These are phyloP conservation scores for Jasminum sambac DNA, from an alignment of 257 asterid genomes.

Conservation along the genomic window DNA sequence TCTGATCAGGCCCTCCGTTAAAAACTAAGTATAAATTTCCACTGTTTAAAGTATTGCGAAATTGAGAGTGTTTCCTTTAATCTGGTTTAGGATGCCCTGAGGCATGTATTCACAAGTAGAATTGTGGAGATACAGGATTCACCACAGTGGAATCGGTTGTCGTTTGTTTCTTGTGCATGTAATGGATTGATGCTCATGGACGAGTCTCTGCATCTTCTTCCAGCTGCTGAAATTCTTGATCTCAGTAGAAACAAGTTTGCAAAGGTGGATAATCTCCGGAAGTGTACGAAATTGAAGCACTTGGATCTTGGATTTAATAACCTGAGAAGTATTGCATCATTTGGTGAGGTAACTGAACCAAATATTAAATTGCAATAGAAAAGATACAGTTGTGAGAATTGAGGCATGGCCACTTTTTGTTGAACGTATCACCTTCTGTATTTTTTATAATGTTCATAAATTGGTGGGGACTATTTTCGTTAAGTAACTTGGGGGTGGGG, in stretches of 20 bases:
- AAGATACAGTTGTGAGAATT: slow-evolving; percentile 1
- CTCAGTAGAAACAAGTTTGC: slow-evolving; percentile 89
- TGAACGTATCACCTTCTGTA: slow-evolving; percentile 8
- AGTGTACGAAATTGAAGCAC: slow-evolving; percentile 77
- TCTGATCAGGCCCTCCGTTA: neutral
- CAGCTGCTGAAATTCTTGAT: slow-evolving; percentile 87
- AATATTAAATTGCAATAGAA: slow-evolving; percentile 15
- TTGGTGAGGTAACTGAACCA: slow-evolving; percentile 63
- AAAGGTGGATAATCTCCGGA: slow-evolving; percentile 84
- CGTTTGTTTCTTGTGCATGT: slow-evolving; percentile 84
- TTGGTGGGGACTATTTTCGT: neutral
- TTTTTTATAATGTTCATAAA: slow-evolving; percentile 13
- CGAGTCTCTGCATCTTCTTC: slow-evolving; percentile 94
- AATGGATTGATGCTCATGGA: slow-evolving; percentile 90
- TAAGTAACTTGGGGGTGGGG: neutral
- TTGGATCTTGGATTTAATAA: slow-evolving; percentile 91
- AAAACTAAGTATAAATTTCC: neutral
- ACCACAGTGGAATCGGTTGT: slow-evolving; percentile 81
- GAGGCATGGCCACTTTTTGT: no score
- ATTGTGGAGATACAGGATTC: slow-evolving; percentile 83
- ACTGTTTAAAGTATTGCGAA: neutral
- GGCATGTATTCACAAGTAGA: slow-evolving; percentile 90
- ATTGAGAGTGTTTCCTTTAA: slow-evolving; percentile 23
- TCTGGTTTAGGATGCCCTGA: slow-evolving; percentile 77
- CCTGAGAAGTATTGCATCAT: slow-evolving; percentile 75